phyloP scores from a whole-genome alignment of 179 eudicot species.

The Carnegiea gigantea region DNA sequence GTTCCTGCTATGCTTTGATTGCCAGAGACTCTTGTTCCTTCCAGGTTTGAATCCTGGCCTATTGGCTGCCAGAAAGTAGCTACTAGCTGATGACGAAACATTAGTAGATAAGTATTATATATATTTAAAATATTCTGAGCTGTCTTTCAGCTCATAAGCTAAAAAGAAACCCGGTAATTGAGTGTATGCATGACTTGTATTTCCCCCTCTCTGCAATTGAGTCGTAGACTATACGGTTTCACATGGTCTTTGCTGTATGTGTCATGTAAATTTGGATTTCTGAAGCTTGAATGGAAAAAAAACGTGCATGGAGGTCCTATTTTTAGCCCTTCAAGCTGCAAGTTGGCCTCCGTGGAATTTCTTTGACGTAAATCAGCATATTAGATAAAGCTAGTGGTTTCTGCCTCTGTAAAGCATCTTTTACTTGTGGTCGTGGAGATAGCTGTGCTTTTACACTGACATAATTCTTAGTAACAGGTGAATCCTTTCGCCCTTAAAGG shows the following conservation, averaged over 20 bases:
- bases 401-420: constrained; percentile 1
- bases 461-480: not conserved
- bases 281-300: no score
- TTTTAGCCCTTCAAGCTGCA: not conserved
- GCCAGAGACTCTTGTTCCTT: not conserved
- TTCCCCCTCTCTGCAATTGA: no score
- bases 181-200: not conserved
- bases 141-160: not conserved
- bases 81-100: not conserved
- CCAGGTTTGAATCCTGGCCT: not conserved
- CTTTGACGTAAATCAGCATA: not conserved
- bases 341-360: not conserved
- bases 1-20: not conserved
- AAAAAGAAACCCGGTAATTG: not conserved
- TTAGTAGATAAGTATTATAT: not conserved
- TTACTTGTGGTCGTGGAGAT: not conserved
- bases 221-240: not conserved
- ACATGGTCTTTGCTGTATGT: not conserved
- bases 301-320: no score
- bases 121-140: not conserved
- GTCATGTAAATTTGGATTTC: not conserved
- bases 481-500: not conserved
- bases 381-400: constrained; percentile 8
- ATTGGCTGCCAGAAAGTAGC: not conserved
- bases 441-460: not conserved